Conservation (phyloP, 257 asterid species). For the Ocimum tenuiflorum region DNA sequence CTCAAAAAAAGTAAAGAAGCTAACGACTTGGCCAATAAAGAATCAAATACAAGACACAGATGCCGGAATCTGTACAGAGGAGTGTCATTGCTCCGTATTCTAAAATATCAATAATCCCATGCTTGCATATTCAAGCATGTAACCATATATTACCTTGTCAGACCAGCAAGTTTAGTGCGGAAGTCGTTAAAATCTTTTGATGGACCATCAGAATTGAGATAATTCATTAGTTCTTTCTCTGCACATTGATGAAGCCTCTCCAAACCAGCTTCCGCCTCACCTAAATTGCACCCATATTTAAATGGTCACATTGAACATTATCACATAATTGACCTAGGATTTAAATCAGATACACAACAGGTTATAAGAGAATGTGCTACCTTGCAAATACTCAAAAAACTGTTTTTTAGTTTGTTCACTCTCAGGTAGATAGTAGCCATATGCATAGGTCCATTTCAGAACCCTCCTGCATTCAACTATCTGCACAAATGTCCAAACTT, state of each 20-base stretch:
- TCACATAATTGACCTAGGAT: not conserved
- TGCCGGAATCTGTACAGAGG: not conserved
- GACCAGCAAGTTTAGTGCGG: constrained; percentile 91
- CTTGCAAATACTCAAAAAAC: constrained; percentile 96
- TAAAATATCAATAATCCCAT: not conserved
- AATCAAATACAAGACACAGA: not conserved
- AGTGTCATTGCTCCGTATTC: not conserved
- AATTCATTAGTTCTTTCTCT: constrained; percentile 72
- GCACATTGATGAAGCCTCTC: constrained; percentile 99
- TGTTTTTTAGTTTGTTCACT: constrained; percentile 60
- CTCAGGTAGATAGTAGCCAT: constrained; percentile 84
- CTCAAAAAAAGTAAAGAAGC: not conserved
- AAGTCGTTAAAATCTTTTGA: constrained; percentile 80
- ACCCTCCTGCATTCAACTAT: constrained; percentile 97
- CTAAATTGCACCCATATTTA: constrained; percentile 28
- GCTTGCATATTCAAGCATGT: not conserved
- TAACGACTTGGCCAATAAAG: not conserved
- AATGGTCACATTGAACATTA: constrained; percentile 7
- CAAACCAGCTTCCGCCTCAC: constrained; percentile 97
- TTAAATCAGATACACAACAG: constrained; percentile 9
- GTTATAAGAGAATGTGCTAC: constrained; percentile 30
- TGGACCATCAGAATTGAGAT: constrained; percentile 51
- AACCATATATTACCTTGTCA: constrained; percentile 64
- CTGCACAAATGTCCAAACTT: constrained; percentile 40
- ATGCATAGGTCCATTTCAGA: constrained; percentile 94